Evolutionary conservation across 2,329 filamentous ascomycete species (phyloP).

Genomic region (Aspergillus unguis): DNA sequence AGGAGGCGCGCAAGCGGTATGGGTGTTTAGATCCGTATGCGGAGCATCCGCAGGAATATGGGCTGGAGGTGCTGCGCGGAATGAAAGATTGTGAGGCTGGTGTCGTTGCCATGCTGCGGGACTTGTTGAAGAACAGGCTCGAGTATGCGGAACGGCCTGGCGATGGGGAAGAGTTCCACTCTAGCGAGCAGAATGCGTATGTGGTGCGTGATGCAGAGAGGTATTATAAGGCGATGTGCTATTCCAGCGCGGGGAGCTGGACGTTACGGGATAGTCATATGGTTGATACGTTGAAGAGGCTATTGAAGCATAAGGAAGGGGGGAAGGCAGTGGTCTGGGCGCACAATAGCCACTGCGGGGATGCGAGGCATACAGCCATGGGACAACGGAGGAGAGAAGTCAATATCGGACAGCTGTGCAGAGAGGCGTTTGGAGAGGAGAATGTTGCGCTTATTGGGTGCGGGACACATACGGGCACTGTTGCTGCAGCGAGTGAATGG

Average conservation of each 20-base stretch:
- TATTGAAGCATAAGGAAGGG: slow-evolving; percentile 41
- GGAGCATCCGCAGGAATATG: slow-evolving; percentile 50
- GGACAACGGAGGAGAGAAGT: slow-evolving; percentile 44
- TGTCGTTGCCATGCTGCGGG: slow-evolving; percentile 46
- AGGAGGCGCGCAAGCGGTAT: slow-evolving; percentile 46
- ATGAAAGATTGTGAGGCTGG: slow-evolving; percentile 47
- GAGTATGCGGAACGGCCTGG: slow-evolving; percentile 35
- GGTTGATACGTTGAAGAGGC: slow-evolving; percentile 47
- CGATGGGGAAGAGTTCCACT: slow-evolving; percentile 49
- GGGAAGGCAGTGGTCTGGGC: slow-evolving; percentile 54
- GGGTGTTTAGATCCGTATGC: slow-evolving; percentile 49
- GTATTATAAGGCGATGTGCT: slow-evolving; percentile 55
- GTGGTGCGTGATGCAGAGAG: slow-evolving; percentile 49
- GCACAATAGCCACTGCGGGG: slow-evolving; percentile 54
- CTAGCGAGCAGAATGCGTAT: slow-evolving; percentile 51
- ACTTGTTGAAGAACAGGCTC: slow-evolving; percentile 44
- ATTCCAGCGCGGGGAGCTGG: slow-evolving; percentile 49
- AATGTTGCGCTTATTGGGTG: slow-evolving; percentile 48
- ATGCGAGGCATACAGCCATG: slow-evolving; percentile 53
- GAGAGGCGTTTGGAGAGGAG: slow-evolving; percentile 41
- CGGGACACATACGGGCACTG: slow-evolving; percentile 50
- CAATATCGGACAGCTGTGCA: slow-evolving; percentile 55
- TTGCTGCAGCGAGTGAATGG: slow-evolving; percentile 52
- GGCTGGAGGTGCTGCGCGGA: slow-evolving; percentile 41
- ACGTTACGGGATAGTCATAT: slow-evolving; percentile 53